Evolutionary conservation across 805 yeast species (phyloP).

Genomic region (Kluyveromyces siamensis): DNA sequence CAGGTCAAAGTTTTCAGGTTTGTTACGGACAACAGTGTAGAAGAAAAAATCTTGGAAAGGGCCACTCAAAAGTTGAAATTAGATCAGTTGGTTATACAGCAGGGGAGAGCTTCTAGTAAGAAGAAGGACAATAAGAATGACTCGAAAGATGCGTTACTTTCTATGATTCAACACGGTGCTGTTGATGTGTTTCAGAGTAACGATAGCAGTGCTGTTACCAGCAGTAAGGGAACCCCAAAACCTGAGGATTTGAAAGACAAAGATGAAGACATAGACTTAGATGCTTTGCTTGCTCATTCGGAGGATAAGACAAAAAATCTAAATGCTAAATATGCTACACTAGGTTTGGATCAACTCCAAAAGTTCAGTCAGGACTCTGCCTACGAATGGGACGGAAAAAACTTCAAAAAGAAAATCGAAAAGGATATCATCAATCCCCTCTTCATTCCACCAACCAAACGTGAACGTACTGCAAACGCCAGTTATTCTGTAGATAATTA

Average conservation of each 20-base stretch:
- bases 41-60: slow-evolving; percentile 72
- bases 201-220: slow-evolving; percentile 13
- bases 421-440: slow-evolving; percentile 42
- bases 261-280: slow-evolving; percentile 46
- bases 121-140: slow-evolving; percentile 25
- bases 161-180: slow-evolving; percentile 82
- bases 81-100: slow-evolving; percentile 78
- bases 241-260: slow-evolving; percentile 23
- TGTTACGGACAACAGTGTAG: slow-evolving; percentile 74
- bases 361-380: slow-evolving; percentile 66
- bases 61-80: slow-evolving; percentile 72
- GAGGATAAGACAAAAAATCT: slow-evolving; percentile 56
- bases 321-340: slow-evolving; percentile 51
- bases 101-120: slow-evolving; percentile 39
- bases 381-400: slow-evolving; percentile 84
- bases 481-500: slow-evolving; percentile 85
- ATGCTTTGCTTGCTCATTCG: slow-evolving; percentile 48
- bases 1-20: slow-evolving; percentile 75
- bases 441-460: slow-evolving; percentile 81
- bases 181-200: slow-evolving; percentile 41
- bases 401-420: slow-evolving; percentile 53
- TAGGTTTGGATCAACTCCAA: slow-evolving; percentile 71
- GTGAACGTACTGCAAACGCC: slow-evolving; percentile 57
- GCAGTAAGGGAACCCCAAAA: slow-evolving; percentile 20
- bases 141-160: slow-evolving; percentile 62